Evolutionary conservation across 352 stramenopile species (phyloP).

Genomic region (Phytophthora ramorum): DNA sequence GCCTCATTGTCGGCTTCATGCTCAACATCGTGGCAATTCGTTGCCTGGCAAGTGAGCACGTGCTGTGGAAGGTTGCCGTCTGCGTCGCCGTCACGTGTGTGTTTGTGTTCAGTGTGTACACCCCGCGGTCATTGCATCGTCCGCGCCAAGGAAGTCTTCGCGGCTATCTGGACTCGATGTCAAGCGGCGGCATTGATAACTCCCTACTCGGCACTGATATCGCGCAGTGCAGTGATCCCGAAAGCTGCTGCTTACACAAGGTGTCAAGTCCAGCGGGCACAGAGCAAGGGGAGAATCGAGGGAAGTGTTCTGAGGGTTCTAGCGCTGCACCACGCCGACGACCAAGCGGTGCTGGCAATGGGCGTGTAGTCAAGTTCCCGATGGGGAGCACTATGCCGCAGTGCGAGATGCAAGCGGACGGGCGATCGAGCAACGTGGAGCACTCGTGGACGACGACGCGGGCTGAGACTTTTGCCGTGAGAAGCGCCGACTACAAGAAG

Average conservation of each 20-base stretch:
- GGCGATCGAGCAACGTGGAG: constrained; percentile 56
- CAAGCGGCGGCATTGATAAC: constrained; percentile 15
- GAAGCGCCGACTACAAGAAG: constrained; percentile 84
- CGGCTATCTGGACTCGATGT: constrained; percentile 10
- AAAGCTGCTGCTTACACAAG: constrained; percentile 66
- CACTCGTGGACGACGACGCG: constrained; percentile 59
- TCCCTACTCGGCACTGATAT: constrained; percentile 38
- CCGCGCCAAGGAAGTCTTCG: constrained; percentile 15
- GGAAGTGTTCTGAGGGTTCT: constrained; percentile 4
- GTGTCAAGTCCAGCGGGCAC: constrained; percentile 1
- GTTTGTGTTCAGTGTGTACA: constrained; percentile 66
- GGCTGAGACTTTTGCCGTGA: constrained; percentile 74
- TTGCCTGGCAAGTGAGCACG: constrained; percentile 68
- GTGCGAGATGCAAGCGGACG: constrained; percentile 53
- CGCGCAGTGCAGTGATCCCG: constrained; percentile 46
- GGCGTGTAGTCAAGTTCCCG: constrained; percentile 49
- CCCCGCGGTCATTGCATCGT: constrained; percentile 36
- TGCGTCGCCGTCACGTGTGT: constrained; percentile 56
- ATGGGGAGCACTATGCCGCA: constrained; percentile 67
- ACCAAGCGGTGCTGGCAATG: constrained; percentile 17
- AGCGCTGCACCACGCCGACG: constrained; percentile 5
- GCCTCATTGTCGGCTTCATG: constrained; percentile 78
- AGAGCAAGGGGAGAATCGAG: constrained; percentile 9
- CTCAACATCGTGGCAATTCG: constrained; percentile 79
- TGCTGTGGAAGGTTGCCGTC: constrained; percentile 69